A percentile compares a stretch with the other conserved stretches of the same genome.
These are phyloP conservation scores for Nannochloropsis gaditana DNA, from an alignment of 108 stramenopile genomes.

Conservation along the genomic window DNA sequence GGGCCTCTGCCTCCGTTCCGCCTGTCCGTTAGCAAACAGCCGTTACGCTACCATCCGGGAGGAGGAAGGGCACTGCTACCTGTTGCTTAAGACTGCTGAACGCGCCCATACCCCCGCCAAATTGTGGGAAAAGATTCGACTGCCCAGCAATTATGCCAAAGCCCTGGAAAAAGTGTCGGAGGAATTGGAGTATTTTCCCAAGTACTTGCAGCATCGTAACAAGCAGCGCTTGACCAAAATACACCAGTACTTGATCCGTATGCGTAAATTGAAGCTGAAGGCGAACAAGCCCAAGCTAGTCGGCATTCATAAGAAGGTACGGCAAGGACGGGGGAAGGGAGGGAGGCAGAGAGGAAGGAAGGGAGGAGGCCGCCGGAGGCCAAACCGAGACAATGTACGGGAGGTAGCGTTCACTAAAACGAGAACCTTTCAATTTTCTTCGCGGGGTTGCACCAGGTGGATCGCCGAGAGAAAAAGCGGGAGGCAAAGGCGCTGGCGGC, in stretches of 20 bases:
- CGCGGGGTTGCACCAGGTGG: conserved; percentile 48
- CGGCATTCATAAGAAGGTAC: conserved; percentile 68
- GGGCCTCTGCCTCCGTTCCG: conserved; percentile 86
- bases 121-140: conserved; percentile 90
- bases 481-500: conserved; percentile 87
- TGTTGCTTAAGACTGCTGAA: conserved; percentile 94
- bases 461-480: conserved; percentile 75
- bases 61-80: conserved; percentile 72
- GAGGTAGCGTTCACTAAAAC: background rate
- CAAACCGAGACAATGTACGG: too few relatives aligned
- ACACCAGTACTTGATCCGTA: conserved; percentile 92
- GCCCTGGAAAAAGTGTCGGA: conserved; percentile 80
- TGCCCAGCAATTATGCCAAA: conserved; percentile 82
- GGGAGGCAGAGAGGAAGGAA: background rate
- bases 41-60: conserved; percentile 94
- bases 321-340: background rate
- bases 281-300: conserved; percentile 73
- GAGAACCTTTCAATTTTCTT: background rate
- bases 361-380: background rate
- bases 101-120: conserved; percentile 93
- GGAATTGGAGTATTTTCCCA: conserved; percentile 89
- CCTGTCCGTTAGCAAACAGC: conserved; percentile 93
- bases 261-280: conserved; percentile 87
- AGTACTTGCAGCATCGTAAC: conserved; percentile 79
- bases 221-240: conserved; percentile 98